Evolutionary conservation across 371 early-diverging fungal species (phyloP).

Genomic region (Smittium culicis): DNA sequence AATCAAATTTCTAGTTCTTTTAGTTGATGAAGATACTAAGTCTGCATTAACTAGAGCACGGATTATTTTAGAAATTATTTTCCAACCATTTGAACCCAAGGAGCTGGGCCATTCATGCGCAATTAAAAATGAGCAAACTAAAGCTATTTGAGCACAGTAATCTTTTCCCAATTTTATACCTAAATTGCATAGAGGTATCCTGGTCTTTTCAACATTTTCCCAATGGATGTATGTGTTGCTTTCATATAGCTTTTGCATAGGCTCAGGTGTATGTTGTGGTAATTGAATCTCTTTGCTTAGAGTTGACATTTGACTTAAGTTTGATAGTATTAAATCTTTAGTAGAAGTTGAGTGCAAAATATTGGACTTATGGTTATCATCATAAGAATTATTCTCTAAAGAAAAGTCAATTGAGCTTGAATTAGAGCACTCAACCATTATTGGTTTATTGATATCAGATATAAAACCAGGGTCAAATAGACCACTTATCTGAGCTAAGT

Average conservation of each 20-base stretch:
- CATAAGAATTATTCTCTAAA: neutral
- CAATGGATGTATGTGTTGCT: constrained; percentile 58
- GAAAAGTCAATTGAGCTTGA: neutral
- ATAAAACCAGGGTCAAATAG: constrained; percentile 11
- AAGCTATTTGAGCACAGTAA: constrained; percentile 74
- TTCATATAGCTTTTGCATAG: constrained; percentile 59
- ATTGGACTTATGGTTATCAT: neutral
- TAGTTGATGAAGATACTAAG: constrained; percentile 17
- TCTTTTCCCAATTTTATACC: constrained; percentile 76
- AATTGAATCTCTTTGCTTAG: constrained; percentile 5
- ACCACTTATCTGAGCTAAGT: constrained; percentile 22
- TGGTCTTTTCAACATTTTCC: constrained; percentile 44
- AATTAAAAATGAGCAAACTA: constrained; percentile 60
- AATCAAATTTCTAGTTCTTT: constrained; percentile 34
- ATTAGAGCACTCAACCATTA: constrained; percentile 15
- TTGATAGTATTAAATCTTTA: neutral
- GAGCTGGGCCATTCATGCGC: constrained; percentile 8
- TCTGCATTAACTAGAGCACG: constrained; percentile 17
- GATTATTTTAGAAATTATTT: constrained; percentile 22
- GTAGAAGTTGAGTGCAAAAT: too few species aligned
- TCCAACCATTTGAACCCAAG: constrained; percentile 56
- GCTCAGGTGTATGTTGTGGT: constrained; percentile 33
- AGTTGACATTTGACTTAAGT: constrained; percentile 4
- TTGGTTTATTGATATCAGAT: constrained; percentile 19
- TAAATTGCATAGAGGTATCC: constrained; percentile 45